These are phyloP conservation scores for Debaryomyces castellii DNA, from an alignment of 805 yeast species.

Conservation along the genomic window DNA sequence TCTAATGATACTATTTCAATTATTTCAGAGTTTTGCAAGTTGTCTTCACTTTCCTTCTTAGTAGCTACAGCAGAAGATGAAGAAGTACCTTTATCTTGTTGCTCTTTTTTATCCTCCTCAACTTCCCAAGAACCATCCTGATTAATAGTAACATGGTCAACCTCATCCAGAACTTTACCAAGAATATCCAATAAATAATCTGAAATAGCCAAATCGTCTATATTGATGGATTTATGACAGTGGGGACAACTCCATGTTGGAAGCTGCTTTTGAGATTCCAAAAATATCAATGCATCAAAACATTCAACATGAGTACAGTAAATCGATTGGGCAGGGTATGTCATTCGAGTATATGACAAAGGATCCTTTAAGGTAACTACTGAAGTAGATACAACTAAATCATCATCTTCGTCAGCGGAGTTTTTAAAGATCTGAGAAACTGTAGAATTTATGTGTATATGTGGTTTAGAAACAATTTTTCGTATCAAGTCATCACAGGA, in stretches of 20 bases:
- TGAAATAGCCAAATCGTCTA: slow-evolving; percentile 65
- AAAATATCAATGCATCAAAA: slow-evolving; percentile 75
- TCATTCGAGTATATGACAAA: slow-evolving; percentile 67
- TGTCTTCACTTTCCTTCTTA: background rate
- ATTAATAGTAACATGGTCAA: slow-evolving; percentile 64
- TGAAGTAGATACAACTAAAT: slow-evolving; percentile 64
- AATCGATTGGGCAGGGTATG: slow-evolving; percentile 67
- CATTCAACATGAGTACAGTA: slow-evolving; percentile 83
- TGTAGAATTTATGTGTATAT: slow-evolving; percentile 53
- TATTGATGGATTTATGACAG: slow-evolving; percentile 55
- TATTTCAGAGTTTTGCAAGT: slow-evolving; percentile 14
- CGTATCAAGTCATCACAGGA: slow-evolving; percentile 21
- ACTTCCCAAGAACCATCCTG: slow-evolving; percentile 75
- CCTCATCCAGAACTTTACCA: slow-evolving; percentile 48
- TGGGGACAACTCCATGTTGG: slow-evolving; percentile 90
- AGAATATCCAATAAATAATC: slow-evolving; percentile 72
- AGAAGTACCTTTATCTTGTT: background rate
- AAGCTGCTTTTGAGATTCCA: slow-evolving; percentile 73
- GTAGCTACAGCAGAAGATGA: background rate
- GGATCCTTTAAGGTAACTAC: slow-evolving; percentile 77
- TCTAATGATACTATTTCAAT: slow-evolving; percentile 51
- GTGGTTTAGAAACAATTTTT: slow-evolving; percentile 37
- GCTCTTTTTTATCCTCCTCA: background rate
- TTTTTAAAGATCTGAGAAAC: slow-evolving; percentile 40
- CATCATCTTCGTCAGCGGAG: slow-evolving; percentile 51